Conservation (phyloP, 75 land plant genomes). For the Selaginella moellendorffii region DNA sequence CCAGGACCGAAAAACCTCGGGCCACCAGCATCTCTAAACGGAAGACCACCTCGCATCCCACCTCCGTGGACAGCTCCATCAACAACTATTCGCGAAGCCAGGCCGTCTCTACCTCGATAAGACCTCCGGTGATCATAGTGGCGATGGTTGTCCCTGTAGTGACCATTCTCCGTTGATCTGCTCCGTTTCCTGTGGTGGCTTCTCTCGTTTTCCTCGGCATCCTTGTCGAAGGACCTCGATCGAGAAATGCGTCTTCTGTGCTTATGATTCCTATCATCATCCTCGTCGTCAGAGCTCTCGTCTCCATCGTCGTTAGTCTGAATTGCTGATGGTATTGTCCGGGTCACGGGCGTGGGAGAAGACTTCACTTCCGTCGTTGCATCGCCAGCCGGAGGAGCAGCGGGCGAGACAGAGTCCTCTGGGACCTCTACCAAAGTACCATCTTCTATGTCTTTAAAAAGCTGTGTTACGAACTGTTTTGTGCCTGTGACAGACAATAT, state of each 20-base stretch:
- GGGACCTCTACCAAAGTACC: slow-evolving; percentile 26
- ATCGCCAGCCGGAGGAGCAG: slow-evolving; percentile 11
- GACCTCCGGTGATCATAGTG: background rate
- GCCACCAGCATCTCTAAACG: too few species aligned
- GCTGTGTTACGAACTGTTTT: slow-evolving; percentile 30
- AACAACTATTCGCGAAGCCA: background rate
- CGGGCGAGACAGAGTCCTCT: slow-evolving; percentile 17
- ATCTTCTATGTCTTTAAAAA: slow-evolving; percentile 47
- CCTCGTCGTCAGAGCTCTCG: slow-evolving; percentile 61
- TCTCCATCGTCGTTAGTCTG: slow-evolving; percentile 28
- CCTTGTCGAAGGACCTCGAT: slow-evolving; percentile 47
- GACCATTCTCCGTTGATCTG: background rate
- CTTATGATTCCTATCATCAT: slow-evolving; percentile 97
- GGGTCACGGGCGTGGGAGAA: slow-evolving; percentile 11
- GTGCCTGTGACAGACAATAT: slow-evolving; percentile 27
- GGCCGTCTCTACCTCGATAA: background rate
- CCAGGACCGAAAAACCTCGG: slow-evolving; percentile 16
- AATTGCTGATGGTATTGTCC: slow-evolving; percentile 11
- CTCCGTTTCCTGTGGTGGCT: background rate
- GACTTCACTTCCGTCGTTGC: slow-evolving; percentile 2
- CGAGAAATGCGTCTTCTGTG: slow-evolving; percentile 66
- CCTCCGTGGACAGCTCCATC: background rate
- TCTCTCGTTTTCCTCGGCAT: slow-evolving; percentile 10
- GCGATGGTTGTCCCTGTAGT: background rate
- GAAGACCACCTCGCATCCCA: slow-evolving; percentile 23